These are phyloP conservation scores for Pseudogymnoascus sp. DNA, from an alignment of 2,329 filamentous ascomycete genomes.

Conservation along the genomic window DNA sequence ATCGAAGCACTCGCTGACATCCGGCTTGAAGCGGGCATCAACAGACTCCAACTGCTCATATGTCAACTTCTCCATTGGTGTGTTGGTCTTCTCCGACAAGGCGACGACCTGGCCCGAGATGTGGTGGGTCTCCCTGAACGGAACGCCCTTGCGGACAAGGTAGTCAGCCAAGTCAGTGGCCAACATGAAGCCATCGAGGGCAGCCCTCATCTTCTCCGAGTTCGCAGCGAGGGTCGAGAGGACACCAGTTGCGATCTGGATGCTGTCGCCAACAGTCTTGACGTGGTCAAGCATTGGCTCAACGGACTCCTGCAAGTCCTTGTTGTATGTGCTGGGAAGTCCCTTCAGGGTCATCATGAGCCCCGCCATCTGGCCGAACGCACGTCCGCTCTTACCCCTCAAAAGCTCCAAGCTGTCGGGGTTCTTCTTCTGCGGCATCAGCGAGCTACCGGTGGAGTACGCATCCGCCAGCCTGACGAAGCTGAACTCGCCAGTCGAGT, in stretches of 20 bases:
- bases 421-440: slow-evolving; percentile 86
- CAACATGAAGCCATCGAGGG: slow-evolving; percentile 75
- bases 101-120: slow-evolving; percentile 66
- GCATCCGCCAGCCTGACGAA: slow-evolving; percentile 70
- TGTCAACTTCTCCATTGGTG: slow-evolving; percentile 61
- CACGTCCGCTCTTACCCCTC: slow-evolving; percentile 66
- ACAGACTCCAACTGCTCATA: slow-evolving; percentile 59
- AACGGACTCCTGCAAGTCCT: slow-evolving; percentile 78
- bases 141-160: slow-evolving; percentile 56
- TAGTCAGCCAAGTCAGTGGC: slow-evolving; percentile 62
- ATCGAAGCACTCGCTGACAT: slow-evolving; percentile 64
- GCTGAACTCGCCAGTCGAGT: slow-evolving; percentile 66
- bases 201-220: slow-evolving; percentile 68
- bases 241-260: slow-evolving; percentile 76
- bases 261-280: slow-evolving; percentile 71
- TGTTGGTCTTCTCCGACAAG: slow-evolving; percentile 56
- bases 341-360: slow-evolving; percentile 65
- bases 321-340: slow-evolving; percentile 78
- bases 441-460: slow-evolving; percentile 65
- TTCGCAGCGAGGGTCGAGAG: slow-evolving; percentile 62
- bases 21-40: slow-evolving; percentile 60
- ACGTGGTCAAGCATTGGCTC: slow-evolving; percentile 80
- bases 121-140: slow-evolving; percentile 74
- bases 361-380: slow-evolving; percentile 74
- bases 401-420: slow-evolving; percentile 64